phyloP scores from a whole-genome alignment of 768 basidiomycete genomes.

The Astraeus odoratus region DNA sequence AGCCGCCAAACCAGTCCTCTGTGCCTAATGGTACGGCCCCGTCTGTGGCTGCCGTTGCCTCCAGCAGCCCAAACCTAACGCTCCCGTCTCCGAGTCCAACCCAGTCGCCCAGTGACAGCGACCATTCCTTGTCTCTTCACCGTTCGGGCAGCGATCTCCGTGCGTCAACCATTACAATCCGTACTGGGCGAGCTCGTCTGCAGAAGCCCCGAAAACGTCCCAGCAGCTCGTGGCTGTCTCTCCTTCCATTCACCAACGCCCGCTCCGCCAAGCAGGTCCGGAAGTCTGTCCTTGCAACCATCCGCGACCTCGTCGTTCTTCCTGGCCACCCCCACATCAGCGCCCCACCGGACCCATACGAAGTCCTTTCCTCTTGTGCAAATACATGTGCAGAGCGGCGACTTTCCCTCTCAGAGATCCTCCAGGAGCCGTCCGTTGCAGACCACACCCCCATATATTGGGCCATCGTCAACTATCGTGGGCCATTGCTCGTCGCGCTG shows the following conservation, averaged over 20 bases:
- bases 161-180: background rate
- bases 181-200: background rate
- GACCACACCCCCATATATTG: slow-evolving; percentile 26
- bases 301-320: slow-evolving; percentile 43
- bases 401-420: slow-evolving; percentile 31
- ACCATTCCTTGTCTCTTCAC: background rate
- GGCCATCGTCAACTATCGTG: slow-evolving; percentile 29
- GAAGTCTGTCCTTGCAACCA: slow-evolving; percentile 41
- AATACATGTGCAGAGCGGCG: slow-evolving; percentile 49
- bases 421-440: slow-evolving; percentile 19
- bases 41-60: background rate
- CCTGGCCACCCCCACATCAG: background rate
- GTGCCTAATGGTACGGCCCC: background rate
- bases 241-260: slow-evolving; percentile 20
- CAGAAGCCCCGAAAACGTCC: slow-evolving; percentile 3
- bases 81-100: background rate
- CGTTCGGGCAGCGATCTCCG: background rate
- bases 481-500: slow-evolving; percentile 41
- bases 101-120: background rate
- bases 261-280: slow-evolving; percentile 39
- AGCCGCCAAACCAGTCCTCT: background rate
- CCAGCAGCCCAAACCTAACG: background rate
- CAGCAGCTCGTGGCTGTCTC: slow-evolving; percentile 24
- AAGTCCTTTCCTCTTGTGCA: slow-evolving; percentile 52
- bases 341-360: slow-evolving; percentile 15